Percentiles rank a stretch among this genome's conserved stretches.
phyloP scores from a whole-genome alignment of 345 rosid species.

The Heritiera fomes region DNA sequence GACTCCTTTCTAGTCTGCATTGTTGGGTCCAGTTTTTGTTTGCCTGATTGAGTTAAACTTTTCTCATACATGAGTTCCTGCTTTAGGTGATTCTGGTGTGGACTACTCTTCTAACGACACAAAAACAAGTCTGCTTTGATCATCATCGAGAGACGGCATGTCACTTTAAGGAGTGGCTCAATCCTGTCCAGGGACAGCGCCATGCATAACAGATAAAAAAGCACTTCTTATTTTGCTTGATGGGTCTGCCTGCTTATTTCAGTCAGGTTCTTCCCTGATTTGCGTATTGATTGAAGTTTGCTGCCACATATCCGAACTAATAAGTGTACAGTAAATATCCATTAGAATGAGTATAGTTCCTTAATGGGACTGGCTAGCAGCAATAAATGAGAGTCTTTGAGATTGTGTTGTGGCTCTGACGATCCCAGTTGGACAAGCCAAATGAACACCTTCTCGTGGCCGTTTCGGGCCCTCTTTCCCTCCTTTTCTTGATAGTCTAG shows the following conservation, averaged over 20 bases:
- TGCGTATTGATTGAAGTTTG: slow-evolving; percentile 20
- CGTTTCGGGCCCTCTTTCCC: slow-evolving; percentile 11
- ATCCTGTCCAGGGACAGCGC: slow-evolving; percentile 19
- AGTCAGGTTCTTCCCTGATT: slow-evolving; percentile 37
- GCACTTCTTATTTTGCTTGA: slow-evolving; percentile 14
- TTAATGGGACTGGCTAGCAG: neutral
- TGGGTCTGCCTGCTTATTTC: slow-evolving; percentile 40
- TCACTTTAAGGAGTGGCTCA: slow-evolving; percentile 22
- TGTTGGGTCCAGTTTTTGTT: neutral
- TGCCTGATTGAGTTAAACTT: neutral
- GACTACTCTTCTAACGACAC: slow-evolving; percentile 44
- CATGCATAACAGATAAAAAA: neutral
- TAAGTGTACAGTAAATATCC: slow-evolving; percentile 26
- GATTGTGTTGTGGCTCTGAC: slow-evolving; percentile 13
- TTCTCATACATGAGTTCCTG: slow-evolving; percentile 10
- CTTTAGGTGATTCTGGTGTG: slow-evolving; percentile 64
- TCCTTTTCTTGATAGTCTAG: neutral
- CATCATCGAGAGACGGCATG: slow-evolving; percentile 30
- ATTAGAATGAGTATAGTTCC: neutral
- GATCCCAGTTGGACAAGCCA: slow-evolving; percentile 36
- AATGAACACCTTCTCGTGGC: slow-evolving; percentile 30
- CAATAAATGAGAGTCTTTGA: slow-evolving; percentile 1
- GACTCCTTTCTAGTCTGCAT: slow-evolving; percentile 4
- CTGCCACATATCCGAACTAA: slow-evolving; percentile 7
- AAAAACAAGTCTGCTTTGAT: slow-evolving; percentile 23